Evolutionary conservation across 192 early-diverging fungal species (phyloP).

Genomic region (Backusella mclennaniae): DNA sequence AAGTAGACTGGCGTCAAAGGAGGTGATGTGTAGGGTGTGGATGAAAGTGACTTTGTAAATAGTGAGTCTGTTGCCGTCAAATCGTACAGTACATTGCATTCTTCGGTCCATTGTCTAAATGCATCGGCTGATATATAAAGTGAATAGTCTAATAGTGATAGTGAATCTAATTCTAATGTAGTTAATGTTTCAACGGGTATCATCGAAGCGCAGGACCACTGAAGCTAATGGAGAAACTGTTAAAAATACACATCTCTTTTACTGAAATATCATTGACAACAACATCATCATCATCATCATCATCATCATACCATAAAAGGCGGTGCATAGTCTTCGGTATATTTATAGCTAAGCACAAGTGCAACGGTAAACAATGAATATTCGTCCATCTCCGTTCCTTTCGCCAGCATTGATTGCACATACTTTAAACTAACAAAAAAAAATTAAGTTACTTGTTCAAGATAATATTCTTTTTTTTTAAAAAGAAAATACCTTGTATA

Average conservation of each 20-base stretch:
- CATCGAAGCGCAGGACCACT: neutral
- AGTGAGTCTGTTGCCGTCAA: neutral
- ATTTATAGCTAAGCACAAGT: slow-evolving; percentile 8
- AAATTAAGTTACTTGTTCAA: neutral
- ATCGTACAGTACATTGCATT: slow-evolving; percentile 7
- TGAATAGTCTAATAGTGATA: slow-evolving; percentile 5
- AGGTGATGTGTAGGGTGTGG: neutral
- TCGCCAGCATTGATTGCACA: neutral
- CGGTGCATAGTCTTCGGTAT: slow-evolving; percentile 2
- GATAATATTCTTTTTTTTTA: neutral
- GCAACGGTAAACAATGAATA: slow-evolving; percentile 5
- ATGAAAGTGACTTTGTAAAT: neutral
- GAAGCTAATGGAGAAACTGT: neutral
- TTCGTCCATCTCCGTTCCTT: slow-evolving; percentile 6
- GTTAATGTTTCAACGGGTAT: neutral
- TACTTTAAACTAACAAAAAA: slow-evolving; percentile 6
- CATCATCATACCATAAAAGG: slow-evolving; percentile 2
- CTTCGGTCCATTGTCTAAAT: neutral
- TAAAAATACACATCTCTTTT: neutral
- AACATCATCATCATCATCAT: too few relatives aligned
- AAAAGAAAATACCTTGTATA: neutral
- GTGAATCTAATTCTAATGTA: neutral
- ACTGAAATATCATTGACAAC: slow-evolving; percentile 6
- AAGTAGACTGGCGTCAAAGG: slow-evolving; percentile 8
- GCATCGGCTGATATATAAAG: slow-evolving; percentile 1